Conservation (phyloP, 2,329 filamentous ascomycete species). For the Xylariaceae sp. region DNA sequence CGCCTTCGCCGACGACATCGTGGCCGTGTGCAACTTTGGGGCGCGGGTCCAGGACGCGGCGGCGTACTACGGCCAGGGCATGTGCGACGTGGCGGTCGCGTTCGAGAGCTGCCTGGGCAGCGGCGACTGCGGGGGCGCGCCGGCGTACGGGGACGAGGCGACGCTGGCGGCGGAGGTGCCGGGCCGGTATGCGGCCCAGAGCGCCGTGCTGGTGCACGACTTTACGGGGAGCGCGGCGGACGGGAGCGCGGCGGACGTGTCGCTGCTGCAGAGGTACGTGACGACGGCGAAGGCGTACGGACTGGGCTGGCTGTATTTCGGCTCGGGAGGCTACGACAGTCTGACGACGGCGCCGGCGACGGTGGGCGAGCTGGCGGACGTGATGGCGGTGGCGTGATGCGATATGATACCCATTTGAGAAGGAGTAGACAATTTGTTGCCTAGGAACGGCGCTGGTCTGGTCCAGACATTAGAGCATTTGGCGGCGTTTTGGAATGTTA, state of each 20-base stretch:
- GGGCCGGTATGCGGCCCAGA: constrained; percentile 1
- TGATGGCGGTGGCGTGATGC: too few relatives aligned
- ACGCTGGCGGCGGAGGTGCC: constrained; percentile 9
- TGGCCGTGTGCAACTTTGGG: constrained; percentile 9
- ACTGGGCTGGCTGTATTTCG: constrained; percentile 10
- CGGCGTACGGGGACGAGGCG: constrained; percentile 2
- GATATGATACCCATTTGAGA: too few relatives aligned
- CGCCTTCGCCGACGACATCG: constrained; percentile 6
- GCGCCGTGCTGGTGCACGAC: constrained; percentile 9
- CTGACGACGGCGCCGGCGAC: constrained; percentile 7
- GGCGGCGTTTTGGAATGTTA: too few relatives aligned
- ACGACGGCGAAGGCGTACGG: background rate
- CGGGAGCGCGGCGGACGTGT: constrained; percentile 1
- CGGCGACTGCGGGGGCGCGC: background rate
- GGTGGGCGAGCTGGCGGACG: constrained; percentile 3
- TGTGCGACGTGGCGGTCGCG: constrained; percentile 9
- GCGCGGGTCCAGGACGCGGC: background rate
- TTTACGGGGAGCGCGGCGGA: constrained; percentile 3
- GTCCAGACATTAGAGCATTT: too few relatives aligned
- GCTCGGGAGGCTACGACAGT: constrained; percentile 9
- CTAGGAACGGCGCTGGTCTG: too few relatives aligned
- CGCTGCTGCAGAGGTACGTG: constrained; percentile 5
- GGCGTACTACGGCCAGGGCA: constrained; percentile 1
- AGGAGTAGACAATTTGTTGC: too few relatives aligned
- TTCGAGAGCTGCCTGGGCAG: constrained; percentile 7